Percentiles rank a stretch among this genome's conserved stretches.
phyloP scores from a whole-genome alignment of 106 monocot genomes.

The Cymbidium sinense region DNA sequence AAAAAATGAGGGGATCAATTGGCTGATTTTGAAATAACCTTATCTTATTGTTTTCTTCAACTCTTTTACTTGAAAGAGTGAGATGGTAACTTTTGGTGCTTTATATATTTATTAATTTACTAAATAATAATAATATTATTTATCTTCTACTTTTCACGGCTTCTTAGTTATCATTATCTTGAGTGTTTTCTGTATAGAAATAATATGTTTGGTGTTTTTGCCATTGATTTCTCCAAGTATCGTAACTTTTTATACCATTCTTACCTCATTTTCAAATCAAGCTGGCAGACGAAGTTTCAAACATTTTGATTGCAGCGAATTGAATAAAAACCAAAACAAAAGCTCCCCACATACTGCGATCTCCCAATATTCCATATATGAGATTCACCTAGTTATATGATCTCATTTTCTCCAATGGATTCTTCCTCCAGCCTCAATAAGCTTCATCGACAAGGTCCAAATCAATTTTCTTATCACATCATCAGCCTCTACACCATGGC shows the following conservation, averaged over 20 bases:
- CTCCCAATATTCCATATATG: background rate
- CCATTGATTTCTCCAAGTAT: background rate
- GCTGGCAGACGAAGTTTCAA: background rate
- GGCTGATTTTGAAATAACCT: background rate
- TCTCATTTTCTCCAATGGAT: background rate
- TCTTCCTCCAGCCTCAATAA: background rate
- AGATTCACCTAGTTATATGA: background rate
- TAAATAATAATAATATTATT: background rate
- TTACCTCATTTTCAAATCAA: background rate
- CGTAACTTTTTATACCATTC: background rate
- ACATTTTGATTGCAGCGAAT: background rate
- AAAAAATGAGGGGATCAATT: background rate
- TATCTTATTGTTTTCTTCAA: background rate
- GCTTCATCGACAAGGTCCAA: background rate
- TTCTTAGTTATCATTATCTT: too few species aligned
- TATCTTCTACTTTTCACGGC: background rate
- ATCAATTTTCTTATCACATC: background rate
- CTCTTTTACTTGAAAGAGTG: background rate
- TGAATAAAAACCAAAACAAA: background rate
- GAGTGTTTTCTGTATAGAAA: background rate
- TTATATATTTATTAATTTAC: background rate
- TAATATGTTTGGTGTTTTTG: background rate
- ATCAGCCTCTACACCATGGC: background rate
- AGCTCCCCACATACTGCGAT: background rate
- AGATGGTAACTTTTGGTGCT: background rate